These are phyloP conservation scores for Periconia sp. DNA, from an alignment of 2,329 filamentous ascomycete species.

Conservation along the genomic window DNA sequence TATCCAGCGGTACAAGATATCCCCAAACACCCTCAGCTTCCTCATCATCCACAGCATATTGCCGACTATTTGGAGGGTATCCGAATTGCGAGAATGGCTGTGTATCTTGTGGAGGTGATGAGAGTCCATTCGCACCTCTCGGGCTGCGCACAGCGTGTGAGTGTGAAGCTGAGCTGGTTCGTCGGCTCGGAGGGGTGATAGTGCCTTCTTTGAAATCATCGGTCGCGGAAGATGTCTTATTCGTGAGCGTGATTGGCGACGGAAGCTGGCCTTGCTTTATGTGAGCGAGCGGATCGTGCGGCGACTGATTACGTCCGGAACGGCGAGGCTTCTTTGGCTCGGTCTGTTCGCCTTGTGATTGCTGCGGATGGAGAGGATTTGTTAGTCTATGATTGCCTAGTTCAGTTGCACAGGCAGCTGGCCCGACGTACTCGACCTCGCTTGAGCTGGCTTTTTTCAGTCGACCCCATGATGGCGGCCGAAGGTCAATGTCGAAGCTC, in stretches of 20 bases:
- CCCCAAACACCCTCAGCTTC: constrained; percentile 90
- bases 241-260: constrained; percentile 80
- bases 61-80: constrained; percentile 72
- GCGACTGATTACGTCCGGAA: constrained; percentile 70
- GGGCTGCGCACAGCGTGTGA: constrained; percentile 23
- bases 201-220: constrained; percentile 71
- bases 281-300: constrained; percentile 59
- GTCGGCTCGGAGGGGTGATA: constrained; percentile 65
- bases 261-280: constrained; percentile 67
- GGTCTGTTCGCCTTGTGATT: constrained; percentile 66
- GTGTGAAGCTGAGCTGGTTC: constrained; percentile 52
- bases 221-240: constrained; percentile 68
- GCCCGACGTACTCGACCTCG: constrained; percentile 70
- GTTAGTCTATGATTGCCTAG: constrained; percentile 21
- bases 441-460: constrained; percentile 85
- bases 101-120: constrained; percentile 75
- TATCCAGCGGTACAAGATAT: constrained; percentile 84
- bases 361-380: constrained; percentile 57
- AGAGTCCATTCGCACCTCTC: constrained; percentile 47
- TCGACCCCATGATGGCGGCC: constrained; percentile 56
- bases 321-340: constrained; percentile 85
- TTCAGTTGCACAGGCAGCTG: constrained; percentile 1
- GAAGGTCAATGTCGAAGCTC: constrained; percentile 25
- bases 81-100: constrained; percentile 82
- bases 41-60: constrained; percentile 86